Conservation (phyloP, 2,329 filamentous ascomycete genomes). For the Diaporthe sp. region DNA sequence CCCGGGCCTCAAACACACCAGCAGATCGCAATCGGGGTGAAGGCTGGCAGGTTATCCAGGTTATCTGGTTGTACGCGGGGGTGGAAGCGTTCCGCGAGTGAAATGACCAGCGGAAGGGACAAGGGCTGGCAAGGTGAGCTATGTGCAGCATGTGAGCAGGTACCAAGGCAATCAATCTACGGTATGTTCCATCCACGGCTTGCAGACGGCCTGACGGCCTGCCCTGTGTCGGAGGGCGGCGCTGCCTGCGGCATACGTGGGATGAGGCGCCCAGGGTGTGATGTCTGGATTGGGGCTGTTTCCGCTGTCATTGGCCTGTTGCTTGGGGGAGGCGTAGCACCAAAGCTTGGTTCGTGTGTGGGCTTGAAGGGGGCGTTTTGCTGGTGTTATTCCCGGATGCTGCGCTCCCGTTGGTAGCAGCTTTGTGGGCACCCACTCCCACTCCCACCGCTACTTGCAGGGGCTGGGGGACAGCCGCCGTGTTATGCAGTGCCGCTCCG, state of each 20-base stretch:
- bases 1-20: constrained; percentile 5
- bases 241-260: constrained; percentile 18
- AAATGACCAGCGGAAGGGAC: neutral
- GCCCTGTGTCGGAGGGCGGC: constrained; percentile 22
- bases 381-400: constrained; percentile 34
- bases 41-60: constrained; percentile 1
- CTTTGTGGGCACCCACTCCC: constrained; percentile 13
- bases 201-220: constrained; percentile 1
- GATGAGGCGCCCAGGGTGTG: constrained; percentile 13
- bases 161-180: neutral
- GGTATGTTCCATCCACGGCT: neutral
- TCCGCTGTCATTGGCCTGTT: constrained; percentile 26
- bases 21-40: neutral
- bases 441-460: constrained; percentile 29
- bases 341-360: constrained; percentile 24
- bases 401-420: constrained; percentile 11
- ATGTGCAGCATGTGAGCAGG: constrained; percentile 15
- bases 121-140: constrained; percentile 12
- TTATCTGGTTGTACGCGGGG: constrained; percentile 3
- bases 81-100: constrained; percentile 22
- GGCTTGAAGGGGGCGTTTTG: constrained; percentile 4
- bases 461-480: constrained; percentile 8
- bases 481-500: constrained; percentile 12
- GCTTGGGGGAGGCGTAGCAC: constrained; percentile 18
- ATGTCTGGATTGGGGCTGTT: constrained; percentile 8